Percentiles rank a stretch among this genome's conserved stretches.
Conservation (phyloP, 257 asterid genomes). For the Jaltomata sinuosa region DNA sequence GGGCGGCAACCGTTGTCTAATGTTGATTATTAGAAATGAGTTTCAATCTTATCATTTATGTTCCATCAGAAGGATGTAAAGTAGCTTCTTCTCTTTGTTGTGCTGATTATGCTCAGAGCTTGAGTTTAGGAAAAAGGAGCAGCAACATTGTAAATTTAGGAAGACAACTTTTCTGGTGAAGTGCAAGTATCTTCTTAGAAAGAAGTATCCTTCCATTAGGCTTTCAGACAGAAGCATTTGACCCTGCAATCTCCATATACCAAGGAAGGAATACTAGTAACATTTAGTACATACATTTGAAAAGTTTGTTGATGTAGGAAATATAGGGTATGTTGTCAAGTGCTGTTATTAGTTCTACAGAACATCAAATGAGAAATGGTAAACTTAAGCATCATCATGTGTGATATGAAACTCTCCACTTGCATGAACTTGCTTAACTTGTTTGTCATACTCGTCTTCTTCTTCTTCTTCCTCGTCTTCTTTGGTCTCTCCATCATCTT, state of each 20-base stretch:
- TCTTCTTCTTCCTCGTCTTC: slow-evolving; percentile 9
- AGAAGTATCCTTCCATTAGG: background rate
- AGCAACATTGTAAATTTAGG: background rate
- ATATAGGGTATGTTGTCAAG: background rate
- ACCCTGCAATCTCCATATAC: background rate
- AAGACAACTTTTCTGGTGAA: background rate
- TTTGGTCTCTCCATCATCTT: slow-evolving; percentile 8
- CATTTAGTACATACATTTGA: background rate
- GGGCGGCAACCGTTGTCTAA: background rate
- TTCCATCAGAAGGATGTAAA: background rate
- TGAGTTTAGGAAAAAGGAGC: background rate
- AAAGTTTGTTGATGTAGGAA: background rate
- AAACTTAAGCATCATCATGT: slow-evolving; percentile 1
- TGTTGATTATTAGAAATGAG: background rate
- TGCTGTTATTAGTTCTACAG: background rate
- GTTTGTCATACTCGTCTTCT: slow-evolving; percentile 65
- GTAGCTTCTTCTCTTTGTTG: background rate
- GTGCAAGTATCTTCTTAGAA: background rate
- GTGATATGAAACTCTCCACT: slow-evolving; percentile 55
- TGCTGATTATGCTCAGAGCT: background rate
- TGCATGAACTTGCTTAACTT: slow-evolving; percentile 59
- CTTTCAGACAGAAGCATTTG: background rate
- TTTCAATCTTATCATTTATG: background rate
- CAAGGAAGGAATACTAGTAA: background rate
- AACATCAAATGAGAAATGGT: background rate